A percentile compares a stretch with the other conserved stretches of the same genome.
These are phyloP conservation scores for Dendrocalamus sinicus DNA, from an alignment of 176 grass and related monocot species.

Conservation along the genomic window DNA sequence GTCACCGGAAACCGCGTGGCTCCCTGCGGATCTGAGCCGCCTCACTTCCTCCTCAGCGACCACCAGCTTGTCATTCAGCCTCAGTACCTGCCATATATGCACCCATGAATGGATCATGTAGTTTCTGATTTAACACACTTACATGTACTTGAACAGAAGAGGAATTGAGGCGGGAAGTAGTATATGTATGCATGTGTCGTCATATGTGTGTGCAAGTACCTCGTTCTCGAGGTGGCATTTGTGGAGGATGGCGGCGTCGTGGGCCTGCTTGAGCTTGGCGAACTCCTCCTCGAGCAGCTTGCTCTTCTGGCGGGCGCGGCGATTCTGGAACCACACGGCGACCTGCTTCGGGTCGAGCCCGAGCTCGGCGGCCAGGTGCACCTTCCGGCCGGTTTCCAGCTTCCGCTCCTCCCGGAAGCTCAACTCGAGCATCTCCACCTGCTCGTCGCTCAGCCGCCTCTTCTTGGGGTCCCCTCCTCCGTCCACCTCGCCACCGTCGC, in stretches of 20 bases:
- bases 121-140: not conserved
- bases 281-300: constrained; percentile 98
- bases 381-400: constrained; percentile 88
- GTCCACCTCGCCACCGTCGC: constrained; percentile 25
- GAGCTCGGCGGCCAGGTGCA: constrained; percentile 77
- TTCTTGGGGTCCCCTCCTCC: constrained; percentile 67
- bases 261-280: constrained; percentile 78
- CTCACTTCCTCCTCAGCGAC: constrained; percentile 64
- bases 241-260: constrained; percentile 69
- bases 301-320: constrained; percentile 90
- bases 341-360: constrained; percentile 96
- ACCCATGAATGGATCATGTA: constrained; percentile 20
- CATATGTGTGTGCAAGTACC: constrained; percentile 34
- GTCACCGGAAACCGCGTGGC: constrained; percentile 34
- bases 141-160: not conserved
- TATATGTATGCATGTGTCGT: not conserved
- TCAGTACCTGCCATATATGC: constrained; percentile 59
- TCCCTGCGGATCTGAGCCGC: constrained; percentile 50
- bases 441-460: constrained; percentile 74
- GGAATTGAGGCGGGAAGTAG: not conserved
- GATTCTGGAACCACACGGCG: constrained; percentile 99
- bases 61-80: constrained; percentile 67
- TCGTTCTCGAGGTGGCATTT: constrained; percentile 98
- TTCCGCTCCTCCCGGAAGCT: constrained; percentile 91
- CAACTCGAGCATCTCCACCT: constrained; percentile 81